Evolutionary conservation across 2,329 filamentous ascomycete genomes (phyloP).

Genomic region (Aspergillus ruber): DNA sequence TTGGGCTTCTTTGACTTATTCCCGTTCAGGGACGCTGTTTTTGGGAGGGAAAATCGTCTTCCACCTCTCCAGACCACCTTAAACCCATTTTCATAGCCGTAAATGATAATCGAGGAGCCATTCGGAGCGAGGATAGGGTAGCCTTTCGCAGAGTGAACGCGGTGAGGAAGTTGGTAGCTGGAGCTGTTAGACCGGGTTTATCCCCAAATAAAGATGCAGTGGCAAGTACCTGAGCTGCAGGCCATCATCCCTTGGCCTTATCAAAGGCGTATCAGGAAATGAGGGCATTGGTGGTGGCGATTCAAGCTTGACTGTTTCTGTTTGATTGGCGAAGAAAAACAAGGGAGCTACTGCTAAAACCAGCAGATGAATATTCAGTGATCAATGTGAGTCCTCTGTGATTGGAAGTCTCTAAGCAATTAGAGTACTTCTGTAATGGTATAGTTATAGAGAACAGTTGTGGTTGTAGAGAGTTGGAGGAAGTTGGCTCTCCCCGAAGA

Average conservation of each 20-base stretch:
- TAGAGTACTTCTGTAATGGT: no score
- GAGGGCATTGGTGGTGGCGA: conserved; percentile 24
- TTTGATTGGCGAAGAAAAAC: conserved; percentile 13
- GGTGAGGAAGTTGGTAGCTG: conserved; percentile 57
- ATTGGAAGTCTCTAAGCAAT: no score
- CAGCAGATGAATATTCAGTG: neutral
- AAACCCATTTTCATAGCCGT: conserved; percentile 53
- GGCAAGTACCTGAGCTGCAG: conserved; percentile 36
- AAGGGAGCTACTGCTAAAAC: conserved; percentile 1
- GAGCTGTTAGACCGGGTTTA: conserved; percentile 7
- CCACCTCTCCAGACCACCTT: conserved; percentile 57
- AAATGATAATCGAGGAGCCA: conserved; percentile 56
- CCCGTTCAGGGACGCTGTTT: conserved; percentile 19
- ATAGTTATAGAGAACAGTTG: no score
- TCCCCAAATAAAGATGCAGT: conserved; percentile 1
- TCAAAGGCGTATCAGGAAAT: conserved; percentile 31
- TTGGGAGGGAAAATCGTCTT: conserved; percentile 36
- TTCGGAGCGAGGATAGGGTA: conserved; percentile 56
- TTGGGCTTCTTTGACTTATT: conserved; percentile 17
- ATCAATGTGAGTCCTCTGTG: neutral
- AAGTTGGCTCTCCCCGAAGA: neutral
- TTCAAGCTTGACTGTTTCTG: conserved; percentile 6
- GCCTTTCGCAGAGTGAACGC: conserved; percentile 49
- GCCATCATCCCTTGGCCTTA: conserved; percentile 33
- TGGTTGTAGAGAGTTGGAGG: neutral